A percentile compares a stretch with the other conserved stretches of the same genome.
These are phyloP conservation scores for Suillus weaverae DNA, from an alignment of 768 basidiomycete genomes.

Conservation along the genomic window DNA sequence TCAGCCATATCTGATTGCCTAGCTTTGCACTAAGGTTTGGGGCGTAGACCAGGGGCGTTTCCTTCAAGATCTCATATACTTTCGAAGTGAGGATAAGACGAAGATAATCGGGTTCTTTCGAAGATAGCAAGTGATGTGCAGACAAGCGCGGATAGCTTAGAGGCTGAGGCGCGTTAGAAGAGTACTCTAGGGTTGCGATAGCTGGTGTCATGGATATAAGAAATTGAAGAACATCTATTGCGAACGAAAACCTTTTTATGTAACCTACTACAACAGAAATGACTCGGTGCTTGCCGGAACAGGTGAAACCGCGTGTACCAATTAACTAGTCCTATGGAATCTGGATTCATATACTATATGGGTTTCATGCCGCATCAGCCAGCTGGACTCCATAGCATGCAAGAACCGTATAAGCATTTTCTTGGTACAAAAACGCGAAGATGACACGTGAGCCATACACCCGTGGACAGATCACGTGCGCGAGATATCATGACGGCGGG, in stretches of 20 bases:
- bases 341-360: background rate
- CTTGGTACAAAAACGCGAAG: background rate
- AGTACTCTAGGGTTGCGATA: conserved; percentile 61
- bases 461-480: background rate
- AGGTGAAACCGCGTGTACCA: background rate
- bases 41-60: conserved; percentile 88
- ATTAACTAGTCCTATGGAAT: background rate
- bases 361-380: background rate
- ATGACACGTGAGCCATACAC: background rate
- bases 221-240: background rate
- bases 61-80: conserved; percentile 86
- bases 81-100: conserved; percentile 85
- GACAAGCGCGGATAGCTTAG: conserved; percentile 66
- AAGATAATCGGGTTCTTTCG: conserved; percentile 82
- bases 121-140: conserved; percentile 61
- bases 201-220: conserved; percentile 26
- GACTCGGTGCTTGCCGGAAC: conserved; percentile 3
- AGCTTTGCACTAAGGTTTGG: conserved; percentile 83
- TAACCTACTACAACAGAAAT: background rate
- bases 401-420: background rate
- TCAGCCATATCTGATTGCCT: conserved; percentile 93
- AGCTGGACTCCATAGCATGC: background rate
- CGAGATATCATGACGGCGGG: conserved; percentile 1
- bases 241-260: background rate
- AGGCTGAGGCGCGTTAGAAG: conserved; percentile 67